Evolutionary conservation across 768 basidiomycete species (phyloP).

Genomic region (Pleurotus citrinopileatus): DNA sequence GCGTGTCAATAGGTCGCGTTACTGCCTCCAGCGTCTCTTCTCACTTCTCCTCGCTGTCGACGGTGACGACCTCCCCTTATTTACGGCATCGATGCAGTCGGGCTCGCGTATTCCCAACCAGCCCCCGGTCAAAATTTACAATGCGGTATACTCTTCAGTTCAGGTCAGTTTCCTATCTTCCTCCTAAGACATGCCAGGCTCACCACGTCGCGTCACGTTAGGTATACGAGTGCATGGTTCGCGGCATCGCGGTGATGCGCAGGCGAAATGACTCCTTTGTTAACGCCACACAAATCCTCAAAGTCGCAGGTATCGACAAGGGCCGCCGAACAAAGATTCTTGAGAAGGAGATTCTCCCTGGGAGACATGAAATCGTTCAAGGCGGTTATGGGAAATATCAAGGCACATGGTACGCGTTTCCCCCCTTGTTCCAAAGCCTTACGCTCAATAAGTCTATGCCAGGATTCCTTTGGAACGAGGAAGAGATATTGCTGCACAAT

Average conservation of each 20-base stretch:
- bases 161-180: slow-evolving; percentile 45
- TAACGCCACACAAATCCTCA: slow-evolving; percentile 98
- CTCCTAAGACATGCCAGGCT: slow-evolving; percentile 18
- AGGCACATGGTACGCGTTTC: slow-evolving; percentile 82
- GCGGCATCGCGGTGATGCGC: slow-evolving; percentile 98
- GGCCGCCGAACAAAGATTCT: slow-evolving; percentile 94
- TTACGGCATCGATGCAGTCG: slow-evolving; percentile 41
- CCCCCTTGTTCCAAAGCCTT: slow-evolving; percentile 7
- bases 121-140: slow-evolving; percentile 80
- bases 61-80: slow-evolving; percentile 20
- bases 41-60: slow-evolving; percentile 25
- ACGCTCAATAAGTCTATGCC: neutral
- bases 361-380: slow-evolving; percentile 97
- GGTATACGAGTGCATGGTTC: slow-evolving; percentile 98
- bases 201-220: slow-evolving; percentile 44
- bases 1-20: slow-evolving; percentile 10
- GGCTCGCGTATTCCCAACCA: slow-evolving; percentile 41
- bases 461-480: slow-evolving; percentile 98
- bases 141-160: slow-evolving; percentile 89
- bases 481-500: slow-evolving; percentile 88
- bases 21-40: slow-evolving; percentile 2
- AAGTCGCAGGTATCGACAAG: slow-evolving; percentile 98
- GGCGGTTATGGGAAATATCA: slow-evolving; percentile 99
- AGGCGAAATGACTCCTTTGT: slow-evolving; percentile 92
- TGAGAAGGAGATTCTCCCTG: slow-evolving; percentile 94